Evolutionary conservation across 306 rosid genomes (phyloP), one percentile per base, ranked within the genome.

Genomic region (Citrullus colocynthis): DNA sequence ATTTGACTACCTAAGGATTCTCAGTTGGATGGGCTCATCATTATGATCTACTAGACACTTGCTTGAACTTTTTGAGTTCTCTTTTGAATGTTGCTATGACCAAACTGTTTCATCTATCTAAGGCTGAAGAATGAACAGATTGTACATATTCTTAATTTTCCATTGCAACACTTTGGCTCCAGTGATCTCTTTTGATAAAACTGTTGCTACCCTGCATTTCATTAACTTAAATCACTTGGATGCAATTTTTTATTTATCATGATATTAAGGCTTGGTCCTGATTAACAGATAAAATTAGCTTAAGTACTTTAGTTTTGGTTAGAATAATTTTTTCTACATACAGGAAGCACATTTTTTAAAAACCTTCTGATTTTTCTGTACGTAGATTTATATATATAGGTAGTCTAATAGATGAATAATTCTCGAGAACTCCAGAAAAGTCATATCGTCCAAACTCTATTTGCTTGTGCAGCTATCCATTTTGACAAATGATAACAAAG

Each of bases 401-500:
- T 21, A 71, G 30, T 49, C 28, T 16, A 52, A 74, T 24, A 74
- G 21, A 49, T 32, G 39, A 49, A 7, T 74, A 34, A 54, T 54
- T 10, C 11, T 18, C n/a, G 7, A n/a, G 13, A 56, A 20, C 51
- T 75, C 61, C 16, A 32, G 59, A 39, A 37, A 54, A 12, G 20
- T 52, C 10, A 37, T 75, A 34, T 42, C 55, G 9, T 71, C 20
- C 79, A n/a, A 7, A 48, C 56, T 60, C 39, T 13, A 65, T 52
- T 17, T 63, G 14, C 77, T 75, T 79, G 6, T 83, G 91, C 96
- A 95, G 97, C 72, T 95, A 62, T 78, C 79, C 81, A 63, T 77
- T 64, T 81, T 90, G 72, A 82, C 84, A 37, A 85, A 65, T 80
- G 92, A 92, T 82, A 89, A 95, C 80, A 87, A 78, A 55, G 58